phyloP scores from a whole-genome alignment of 305 asterid genomes.

The Fraxinus sp. region DNA sequence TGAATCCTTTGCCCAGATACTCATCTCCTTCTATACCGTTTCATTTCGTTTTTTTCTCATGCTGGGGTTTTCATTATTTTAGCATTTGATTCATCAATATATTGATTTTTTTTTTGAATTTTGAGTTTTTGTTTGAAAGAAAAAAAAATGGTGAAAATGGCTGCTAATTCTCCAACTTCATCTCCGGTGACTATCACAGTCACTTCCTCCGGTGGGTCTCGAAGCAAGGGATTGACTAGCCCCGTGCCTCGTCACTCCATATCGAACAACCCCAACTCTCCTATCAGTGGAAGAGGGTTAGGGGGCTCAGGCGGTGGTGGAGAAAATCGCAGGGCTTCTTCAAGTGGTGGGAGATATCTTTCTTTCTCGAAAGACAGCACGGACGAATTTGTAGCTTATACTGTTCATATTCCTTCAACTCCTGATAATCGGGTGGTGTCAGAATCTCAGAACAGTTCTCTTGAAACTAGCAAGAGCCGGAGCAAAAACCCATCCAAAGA shows the following conservation, averaged over 20 bases:
- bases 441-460: slow-evolving; percentile 48
- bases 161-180: slow-evolving; percentile 54
- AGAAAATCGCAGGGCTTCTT: slow-evolving; percentile 42
- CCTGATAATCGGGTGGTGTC: slow-evolving; percentile 56
- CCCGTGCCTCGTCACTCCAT: slow-evolving; percentile 72
- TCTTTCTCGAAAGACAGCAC: slow-evolving; percentile 66
- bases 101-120: background rate
- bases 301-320: slow-evolving; percentile 39
- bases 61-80: slow-evolving; percentile 7
- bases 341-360: slow-evolving; percentile 55
- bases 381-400: slow-evolving; percentile 79
- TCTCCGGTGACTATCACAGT: slow-evolving; percentile 83
- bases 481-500: slow-evolving; percentile 50
- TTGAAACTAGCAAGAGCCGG: slow-evolving; percentile 40
- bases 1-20: slow-evolving; percentile 21
- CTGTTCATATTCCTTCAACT: slow-evolving; percentile 84
- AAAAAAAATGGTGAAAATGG: slow-evolving; percentile 55
- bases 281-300: slow-evolving; percentile 36
- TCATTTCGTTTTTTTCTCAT: background rate
- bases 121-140: background rate
- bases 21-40: slow-evolving; percentile 6
- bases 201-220: slow-evolving; percentile 67
- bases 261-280: slow-evolving; percentile 69
- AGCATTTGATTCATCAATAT: slow-evolving; percentile 16
- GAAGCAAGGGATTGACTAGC: slow-evolving; percentile 59